These are phyloP conservation scores for Begonia masoniana DNA, from an alignment of 306 rosid species.

Conservation along the genomic window DNA sequence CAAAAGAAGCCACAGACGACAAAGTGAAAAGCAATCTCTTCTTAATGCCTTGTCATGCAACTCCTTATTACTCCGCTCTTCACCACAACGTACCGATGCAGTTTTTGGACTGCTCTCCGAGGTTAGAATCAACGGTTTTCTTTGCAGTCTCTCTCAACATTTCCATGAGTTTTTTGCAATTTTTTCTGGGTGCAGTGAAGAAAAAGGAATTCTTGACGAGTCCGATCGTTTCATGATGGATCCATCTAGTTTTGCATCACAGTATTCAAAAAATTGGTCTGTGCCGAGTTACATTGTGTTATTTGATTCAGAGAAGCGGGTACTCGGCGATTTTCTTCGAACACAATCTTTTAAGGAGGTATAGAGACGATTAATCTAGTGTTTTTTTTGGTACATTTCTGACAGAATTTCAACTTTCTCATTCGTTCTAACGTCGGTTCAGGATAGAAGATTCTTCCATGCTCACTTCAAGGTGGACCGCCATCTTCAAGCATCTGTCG, in stretches of 20 bases:
- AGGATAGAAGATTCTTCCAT: slow-evolving; percentile 65
- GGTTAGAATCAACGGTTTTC: slow-evolving; percentile 29
- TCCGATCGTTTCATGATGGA: slow-evolving; percentile 75
- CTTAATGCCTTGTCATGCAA: slow-evolving; percentile 86
- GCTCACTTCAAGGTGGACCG: slow-evolving; percentile 95
- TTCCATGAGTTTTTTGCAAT: not conserved
- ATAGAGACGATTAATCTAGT: not conserved
- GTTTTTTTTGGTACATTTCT: too few relatives aligned
- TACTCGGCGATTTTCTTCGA: slow-evolving; percentile 29
- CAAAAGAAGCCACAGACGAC: slow-evolving; percentile 45
- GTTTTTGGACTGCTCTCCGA: slow-evolving; percentile 84
- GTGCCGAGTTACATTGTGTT: slow-evolving; percentile 74
- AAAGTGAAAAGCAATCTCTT: slow-evolving; percentile 58
- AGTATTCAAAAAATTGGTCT: slow-evolving; percentile 47
- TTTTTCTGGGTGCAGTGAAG: slow-evolving; percentile 36
- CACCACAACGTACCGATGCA: slow-evolving; percentile 66
- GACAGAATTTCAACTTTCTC: too few relatives aligned
- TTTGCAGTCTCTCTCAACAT: not conserved
- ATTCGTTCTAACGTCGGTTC: not conserved
- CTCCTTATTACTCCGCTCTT: slow-evolving; percentile 78
- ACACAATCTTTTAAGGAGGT: slow-evolving; percentile 68
- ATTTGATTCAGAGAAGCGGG: slow-evolving; percentile 56
- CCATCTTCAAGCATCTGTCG: slow-evolving; percentile 66
- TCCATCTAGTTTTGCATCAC: slow-evolving; percentile 48
- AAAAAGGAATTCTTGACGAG: slow-evolving; percentile 52